These are phyloP conservation scores for Corynascus novoguineensis DNA, from an alignment of 495 filamentous ascomycete species.

Conservation along the genomic window DNA sequence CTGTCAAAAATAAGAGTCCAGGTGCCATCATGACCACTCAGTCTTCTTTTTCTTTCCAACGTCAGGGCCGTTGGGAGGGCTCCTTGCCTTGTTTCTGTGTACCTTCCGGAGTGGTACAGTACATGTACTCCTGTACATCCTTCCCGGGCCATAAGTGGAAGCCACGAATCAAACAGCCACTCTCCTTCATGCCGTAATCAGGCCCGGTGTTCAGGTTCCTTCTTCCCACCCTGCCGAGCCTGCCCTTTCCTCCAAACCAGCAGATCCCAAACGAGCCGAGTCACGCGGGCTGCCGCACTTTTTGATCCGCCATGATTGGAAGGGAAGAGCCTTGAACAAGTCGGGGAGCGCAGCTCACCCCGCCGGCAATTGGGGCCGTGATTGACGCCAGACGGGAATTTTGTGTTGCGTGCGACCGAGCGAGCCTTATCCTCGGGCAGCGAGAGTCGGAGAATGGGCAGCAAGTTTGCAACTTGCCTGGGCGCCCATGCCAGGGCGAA, in stretches of 20 bases:
- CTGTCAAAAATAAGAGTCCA: too few relatives aligned
- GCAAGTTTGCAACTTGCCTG: neutral
- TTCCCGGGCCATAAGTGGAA: too few relatives aligned
- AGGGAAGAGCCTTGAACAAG: neutral
- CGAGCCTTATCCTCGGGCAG: neutral
- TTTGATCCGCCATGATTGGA: slow-evolving; percentile 1
- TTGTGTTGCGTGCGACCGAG: neutral
- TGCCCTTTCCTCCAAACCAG: neutral
- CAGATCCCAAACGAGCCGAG: slow-evolving; percentile 1
- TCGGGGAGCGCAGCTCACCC: neutral
- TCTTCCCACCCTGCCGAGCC: neutral
- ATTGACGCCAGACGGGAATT: neutral
- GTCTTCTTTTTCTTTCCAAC: too few relatives aligned
- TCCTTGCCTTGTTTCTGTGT: too few relatives aligned
- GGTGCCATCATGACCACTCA: neutral
- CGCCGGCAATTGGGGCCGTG: neutral
- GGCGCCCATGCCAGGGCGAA: too few relatives aligned
- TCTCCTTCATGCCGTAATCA: too few relatives aligned
- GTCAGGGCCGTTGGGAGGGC: neutral
- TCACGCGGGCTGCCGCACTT: neutral
- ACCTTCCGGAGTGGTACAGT: too few relatives aligned
- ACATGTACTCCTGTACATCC: too few relatives aligned
- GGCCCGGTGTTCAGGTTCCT: too few relatives aligned
- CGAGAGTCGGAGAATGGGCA: neutral
- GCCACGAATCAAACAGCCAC: too few relatives aligned